Conservation (phyloP, 2,329 filamentous ascomycete species). For the Hysterium pulicare region DNA sequence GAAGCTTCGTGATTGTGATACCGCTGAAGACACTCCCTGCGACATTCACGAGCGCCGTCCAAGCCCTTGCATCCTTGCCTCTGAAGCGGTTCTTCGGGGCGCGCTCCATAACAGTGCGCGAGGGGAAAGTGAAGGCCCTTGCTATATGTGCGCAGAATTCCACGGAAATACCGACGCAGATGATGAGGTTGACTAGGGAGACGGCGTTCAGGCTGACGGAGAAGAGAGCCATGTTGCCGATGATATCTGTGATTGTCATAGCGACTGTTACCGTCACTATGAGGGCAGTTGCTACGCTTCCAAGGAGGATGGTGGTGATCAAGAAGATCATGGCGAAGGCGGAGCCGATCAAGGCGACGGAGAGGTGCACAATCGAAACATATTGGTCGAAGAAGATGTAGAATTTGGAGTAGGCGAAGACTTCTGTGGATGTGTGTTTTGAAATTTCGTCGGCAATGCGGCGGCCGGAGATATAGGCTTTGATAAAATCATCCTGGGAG, state of each 20-base stretch:
- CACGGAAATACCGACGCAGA: slow-evolving; percentile 92
- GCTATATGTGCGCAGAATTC: slow-evolving; percentile 98
- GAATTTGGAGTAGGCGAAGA: slow-evolving; percentile 96
- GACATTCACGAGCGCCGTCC: slow-evolving; percentile 92
- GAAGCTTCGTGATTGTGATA: slow-evolving; percentile 91
- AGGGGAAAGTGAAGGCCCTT: slow-evolving; percentile 92
- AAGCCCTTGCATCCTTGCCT: slow-evolving; percentile 79
- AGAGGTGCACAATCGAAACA: slow-evolving; percentile 75
- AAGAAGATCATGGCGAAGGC: slow-evolving; percentile 82
- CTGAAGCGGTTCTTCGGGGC: slow-evolving; percentile 70
- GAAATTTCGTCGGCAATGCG: slow-evolving; percentile 79
- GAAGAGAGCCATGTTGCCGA: slow-evolving; percentile 88
- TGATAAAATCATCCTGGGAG: slow-evolving; percentile 89
- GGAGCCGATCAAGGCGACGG: slow-evolving; percentile 73
- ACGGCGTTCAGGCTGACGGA: slow-evolving; percentile 91
- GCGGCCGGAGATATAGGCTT: slow-evolving; percentile 81
- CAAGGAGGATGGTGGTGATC: slow-evolving; percentile 75
- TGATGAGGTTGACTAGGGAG: slow-evolving; percentile 91
- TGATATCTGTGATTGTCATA: slow-evolving; percentile 93
- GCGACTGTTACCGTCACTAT: slow-evolving; percentile 82
- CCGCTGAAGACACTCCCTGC: slow-evolving; percentile 92
- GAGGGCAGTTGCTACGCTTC: slow-evolving; percentile 75
- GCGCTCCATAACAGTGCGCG: slow-evolving; percentile 73
- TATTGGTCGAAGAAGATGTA: slow-evolving; percentile 99
- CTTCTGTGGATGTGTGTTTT: slow-evolving; percentile 67